phyloP scores from a whole-genome alignment of 2,329 filamentous ascomycete genomes.

The Aspergillus pseudonomiae region DNA sequence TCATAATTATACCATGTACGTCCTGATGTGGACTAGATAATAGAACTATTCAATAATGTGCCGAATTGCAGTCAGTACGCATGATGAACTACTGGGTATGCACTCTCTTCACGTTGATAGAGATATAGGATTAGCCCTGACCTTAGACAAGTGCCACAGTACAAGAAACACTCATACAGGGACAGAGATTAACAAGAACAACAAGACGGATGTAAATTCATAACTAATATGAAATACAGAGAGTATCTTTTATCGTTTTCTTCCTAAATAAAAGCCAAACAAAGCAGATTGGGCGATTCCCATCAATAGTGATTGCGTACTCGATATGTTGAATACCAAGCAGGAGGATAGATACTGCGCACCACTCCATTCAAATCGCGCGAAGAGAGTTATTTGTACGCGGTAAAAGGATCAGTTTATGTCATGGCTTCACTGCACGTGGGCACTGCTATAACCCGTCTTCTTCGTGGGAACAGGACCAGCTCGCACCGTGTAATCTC shows the following conservation, averaged over 20 bases:
- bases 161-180: no score
- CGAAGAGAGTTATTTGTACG: background rate
- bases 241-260: no score
- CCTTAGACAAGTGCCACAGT: no score
- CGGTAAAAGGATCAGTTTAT: accelerated
- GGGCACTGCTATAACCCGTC: background rate
- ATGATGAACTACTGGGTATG: background rate
- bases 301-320: background rate
- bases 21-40: background rate
- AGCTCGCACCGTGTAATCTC: background rate
- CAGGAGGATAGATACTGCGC: background rate
- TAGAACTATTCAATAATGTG: background rate
- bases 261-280: background rate
- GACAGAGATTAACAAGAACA: no score
- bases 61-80: no score
- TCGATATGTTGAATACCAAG: background rate
- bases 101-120: background rate
- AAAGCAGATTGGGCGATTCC: background rate
- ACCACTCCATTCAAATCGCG: background rate
- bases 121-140: no score
- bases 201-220: no score
- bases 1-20: background rate
- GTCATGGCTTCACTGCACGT: background rate
- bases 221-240: no score
- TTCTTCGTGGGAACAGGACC: background rate